phyloP scores from a whole-genome alignment of 768 basidiomycete genomes.

The Calocybe indica region DNA sequence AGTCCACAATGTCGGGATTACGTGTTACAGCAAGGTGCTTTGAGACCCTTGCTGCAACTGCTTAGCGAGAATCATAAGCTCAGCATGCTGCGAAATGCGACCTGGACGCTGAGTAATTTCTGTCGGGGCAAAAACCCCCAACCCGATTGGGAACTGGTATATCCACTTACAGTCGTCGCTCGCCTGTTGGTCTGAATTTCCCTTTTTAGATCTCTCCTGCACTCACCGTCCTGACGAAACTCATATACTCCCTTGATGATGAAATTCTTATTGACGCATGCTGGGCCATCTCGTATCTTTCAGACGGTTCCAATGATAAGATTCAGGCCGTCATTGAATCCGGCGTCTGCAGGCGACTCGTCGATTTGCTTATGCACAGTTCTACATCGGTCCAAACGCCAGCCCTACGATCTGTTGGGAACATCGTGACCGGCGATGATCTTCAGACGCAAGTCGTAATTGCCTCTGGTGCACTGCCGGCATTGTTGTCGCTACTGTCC shows the following conservation, averaged over 20 bases:
- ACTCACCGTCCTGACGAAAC: conserved; percentile 91
- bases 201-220: conserved; percentile 87
- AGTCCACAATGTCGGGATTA: conserved; percentile 97
- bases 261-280: conserved; percentile 99
- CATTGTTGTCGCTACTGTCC: conserved; percentile 85
- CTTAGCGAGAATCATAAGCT: conserved; percentile 97
- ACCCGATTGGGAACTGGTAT: conserved; percentile 94
- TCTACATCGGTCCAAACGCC: conserved; percentile 97
- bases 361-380: conserved; percentile 93
- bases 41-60: conserved; percentile 84
- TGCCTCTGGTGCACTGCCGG: conserved; percentile 94
- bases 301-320: conserved; percentile 98
- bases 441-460: conserved; percentile 99
- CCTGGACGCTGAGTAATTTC: conserved; percentile 99
- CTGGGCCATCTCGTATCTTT: conserved; percentile 99
- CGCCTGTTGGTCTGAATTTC: conserved; percentile 12
- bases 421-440: conserved; percentile 99
- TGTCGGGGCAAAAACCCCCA: conserved; percentile 98
- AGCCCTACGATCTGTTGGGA: conserved; percentile 95
- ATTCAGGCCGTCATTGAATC: conserved; percentile 99
- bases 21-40: conserved; percentile 88
- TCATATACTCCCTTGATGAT: conserved; percentile 98
- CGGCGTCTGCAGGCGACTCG: conserved; percentile 94
- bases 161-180: conserved; percentile 18
- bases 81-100: conserved; percentile 97